phyloP scores from a whole-genome alignment of 352 stramenopile species.

The Globisporangium paroecandrum region DNA sequence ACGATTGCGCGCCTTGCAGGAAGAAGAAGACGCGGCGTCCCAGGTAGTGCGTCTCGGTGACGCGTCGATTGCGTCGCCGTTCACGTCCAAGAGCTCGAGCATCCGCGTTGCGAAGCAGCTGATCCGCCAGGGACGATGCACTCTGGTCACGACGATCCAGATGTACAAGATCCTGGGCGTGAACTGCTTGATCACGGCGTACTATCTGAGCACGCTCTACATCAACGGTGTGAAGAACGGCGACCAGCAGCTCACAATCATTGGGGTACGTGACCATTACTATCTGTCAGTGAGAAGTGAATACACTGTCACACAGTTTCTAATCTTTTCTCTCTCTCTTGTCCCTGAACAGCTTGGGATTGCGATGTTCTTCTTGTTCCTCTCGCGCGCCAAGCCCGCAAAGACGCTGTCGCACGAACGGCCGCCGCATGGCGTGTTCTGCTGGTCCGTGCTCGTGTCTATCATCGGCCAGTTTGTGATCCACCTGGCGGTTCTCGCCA shows the following conservation, averaged over 20 bases:
- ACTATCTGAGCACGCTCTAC: conserved; percentile 92
- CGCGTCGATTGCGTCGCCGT: conserved; percentile 95
- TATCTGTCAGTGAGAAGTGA: background rate
- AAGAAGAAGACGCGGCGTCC: conserved; percentile 29
- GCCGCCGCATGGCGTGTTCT: conserved; percentile 90
- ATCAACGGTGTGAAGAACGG: conserved; percentile 94
- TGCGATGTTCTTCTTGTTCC: conserved; percentile 55
- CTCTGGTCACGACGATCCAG: conserved; percentile 95
- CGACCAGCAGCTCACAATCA: conserved; percentile 84
- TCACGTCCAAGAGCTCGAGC: conserved; percentile 90
- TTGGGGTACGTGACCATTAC: conserved; percentile 28
- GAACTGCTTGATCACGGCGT: conserved; percentile 93
- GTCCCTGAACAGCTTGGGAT: conserved; percentile 28
- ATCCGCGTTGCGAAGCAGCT: conserved; percentile 85
- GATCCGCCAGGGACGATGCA: conserved; percentile 93
- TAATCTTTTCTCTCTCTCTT: background rate
- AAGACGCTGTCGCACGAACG: conserved; percentile 70
- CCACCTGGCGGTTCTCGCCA: conserved; percentile 82
- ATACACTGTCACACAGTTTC: background rate
- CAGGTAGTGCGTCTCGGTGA: conserved; percentile 93
- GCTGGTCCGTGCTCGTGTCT: conserved; percentile 72
- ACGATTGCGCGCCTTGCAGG: conserved; percentile 19
- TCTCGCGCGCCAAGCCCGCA: conserved; percentile 81
- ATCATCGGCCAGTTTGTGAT: conserved; percentile 91
- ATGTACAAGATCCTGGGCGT: conserved; percentile 94